Conservation (phyloP, 148 eudicot species). For the Polygonum maritimum region DNA sequence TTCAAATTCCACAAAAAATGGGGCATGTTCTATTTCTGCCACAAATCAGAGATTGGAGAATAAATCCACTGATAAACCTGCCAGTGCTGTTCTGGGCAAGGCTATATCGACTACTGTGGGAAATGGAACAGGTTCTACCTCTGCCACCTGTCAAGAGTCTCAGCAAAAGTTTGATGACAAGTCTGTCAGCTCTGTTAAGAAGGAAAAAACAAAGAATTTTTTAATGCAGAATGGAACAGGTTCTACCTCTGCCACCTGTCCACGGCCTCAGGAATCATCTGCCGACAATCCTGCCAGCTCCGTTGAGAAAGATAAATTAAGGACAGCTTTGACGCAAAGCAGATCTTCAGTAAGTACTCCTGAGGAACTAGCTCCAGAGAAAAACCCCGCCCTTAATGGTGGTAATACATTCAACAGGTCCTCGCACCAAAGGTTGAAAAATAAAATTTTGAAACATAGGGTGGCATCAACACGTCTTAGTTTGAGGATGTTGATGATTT, state of each 20-base stretch:
- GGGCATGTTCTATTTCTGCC: neutral
- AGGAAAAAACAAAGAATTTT: neutral
- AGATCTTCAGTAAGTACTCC: neutral
- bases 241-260: constrained; percentile 16
- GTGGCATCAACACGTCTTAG: constrained; percentile 35
- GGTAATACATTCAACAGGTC: constrained; percentile 16
- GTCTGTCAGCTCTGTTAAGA: neutral
- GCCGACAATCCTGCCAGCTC: constrained; percentile 4
- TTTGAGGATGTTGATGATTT: constrained; percentile 40
- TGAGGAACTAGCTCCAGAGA: constrained; percentile 4
- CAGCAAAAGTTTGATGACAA: constrained; percentile 13
- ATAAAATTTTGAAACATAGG: constrained; percentile 23
- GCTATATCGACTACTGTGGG: constrained; percentile 25
- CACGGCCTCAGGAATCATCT: constrained; percentile 7
- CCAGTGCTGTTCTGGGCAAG: constrained; percentile 34
- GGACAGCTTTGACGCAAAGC: neutral
- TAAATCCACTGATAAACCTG: constrained; percentile 22
- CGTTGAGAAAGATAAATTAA: neutral
- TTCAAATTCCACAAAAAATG: neutral
- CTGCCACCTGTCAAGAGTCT: constrained; percentile 2
- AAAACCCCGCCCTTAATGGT: constrained; percentile 9
- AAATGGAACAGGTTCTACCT: constrained; percentile 24
- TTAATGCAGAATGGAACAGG: constrained; percentile 6
- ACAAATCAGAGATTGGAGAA: constrained; percentile 7
- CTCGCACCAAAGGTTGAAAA: constrained; percentile 22